These are phyloP conservation scores for Penicillium sp. DNA, from an alignment of 2,329 filamentous ascomycete species.

Conservation along the genomic window DNA sequence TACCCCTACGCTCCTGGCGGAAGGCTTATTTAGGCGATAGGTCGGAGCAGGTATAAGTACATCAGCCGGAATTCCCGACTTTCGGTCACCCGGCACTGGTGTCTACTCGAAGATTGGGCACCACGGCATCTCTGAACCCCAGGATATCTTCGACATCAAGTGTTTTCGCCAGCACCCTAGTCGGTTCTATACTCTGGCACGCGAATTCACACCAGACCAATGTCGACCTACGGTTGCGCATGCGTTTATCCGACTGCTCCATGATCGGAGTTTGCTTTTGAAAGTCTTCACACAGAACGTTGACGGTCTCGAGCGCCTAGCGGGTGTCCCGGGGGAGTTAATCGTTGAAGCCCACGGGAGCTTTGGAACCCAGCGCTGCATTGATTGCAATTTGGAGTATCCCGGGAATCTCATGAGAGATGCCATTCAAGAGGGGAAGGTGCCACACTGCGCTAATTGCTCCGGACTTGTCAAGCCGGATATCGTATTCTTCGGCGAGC, in stretches of 20 bases:
- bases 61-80: slow-evolving; percentile 76
- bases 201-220: slow-evolving; percentile 88
- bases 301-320: slow-evolving; percentile 87
- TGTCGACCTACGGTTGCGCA: slow-evolving; percentile 90
- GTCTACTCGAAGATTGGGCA: slow-evolving; percentile 90
- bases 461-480: slow-evolving; percentile 87
- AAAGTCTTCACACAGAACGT: slow-evolving; percentile 98
- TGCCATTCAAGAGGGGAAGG: slow-evolving; percentile 67
- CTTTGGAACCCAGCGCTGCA: slow-evolving; percentile 88
- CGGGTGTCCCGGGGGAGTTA: slow-evolving; percentile 78
- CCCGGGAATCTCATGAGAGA: slow-evolving; percentile 75
- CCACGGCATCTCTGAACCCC: slow-evolving; percentile 83
- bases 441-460: slow-evolving; percentile 75
- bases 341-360: slow-evolving; percentile 96
- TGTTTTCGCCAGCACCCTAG: slow-evolving; percentile 85
- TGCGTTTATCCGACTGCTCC: slow-evolving; percentile 81
- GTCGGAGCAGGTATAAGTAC: slow-evolving; percentile 80
- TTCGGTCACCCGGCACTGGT: slow-evolving; percentile 89
- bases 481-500: slow-evolving; percentile 92
- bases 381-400: slow-evolving; percentile 78
- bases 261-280: slow-evolving; percentile 75
- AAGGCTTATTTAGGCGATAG: slow-evolving; percentile 37
- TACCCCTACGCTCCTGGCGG: background rate
- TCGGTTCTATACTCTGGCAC: slow-evolving; percentile 90
- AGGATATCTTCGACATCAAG: slow-evolving; percentile 90